A percentile compares a stretch with the other conserved stretches of the same genome.
Evolutionary conservation across 768 basidiomycete species (phyloP).

Genomic region (Mycena venus): DNA sequence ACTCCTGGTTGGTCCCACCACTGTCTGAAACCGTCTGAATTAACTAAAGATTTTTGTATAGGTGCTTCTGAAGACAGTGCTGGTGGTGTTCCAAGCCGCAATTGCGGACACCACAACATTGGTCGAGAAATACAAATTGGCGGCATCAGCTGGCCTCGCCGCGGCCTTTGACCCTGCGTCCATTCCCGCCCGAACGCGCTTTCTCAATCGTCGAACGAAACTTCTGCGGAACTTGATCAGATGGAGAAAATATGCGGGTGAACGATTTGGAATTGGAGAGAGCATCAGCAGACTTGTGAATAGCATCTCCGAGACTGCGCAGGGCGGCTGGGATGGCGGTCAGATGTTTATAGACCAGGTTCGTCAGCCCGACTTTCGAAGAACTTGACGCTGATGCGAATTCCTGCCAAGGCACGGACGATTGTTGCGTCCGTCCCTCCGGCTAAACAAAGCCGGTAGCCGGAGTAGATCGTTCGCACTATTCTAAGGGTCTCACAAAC

Average conservation of each 20-base stretch:
- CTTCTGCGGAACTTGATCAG: constrained; percentile 78
- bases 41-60: constrained; percentile 41
- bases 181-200: constrained; percentile 78
- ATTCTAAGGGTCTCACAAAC: neutral
- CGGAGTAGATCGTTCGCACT: neutral
- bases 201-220: constrained; percentile 76
- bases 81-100: constrained; percentile 65
- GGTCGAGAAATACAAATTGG: constrained; percentile 61
- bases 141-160: constrained; percentile 40
- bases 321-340: constrained; percentile 90
- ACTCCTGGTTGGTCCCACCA: constrained; percentile 64
- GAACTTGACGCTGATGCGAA: constrained; percentile 36
- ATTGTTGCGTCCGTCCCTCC: neutral
- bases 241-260: constrained; percentile 83
- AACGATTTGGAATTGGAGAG: constrained; percentile 66
- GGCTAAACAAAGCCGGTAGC: constrained; percentile 19
- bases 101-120: constrained; percentile 64
- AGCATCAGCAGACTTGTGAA: constrained; percentile 71
- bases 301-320: constrained; percentile 74
- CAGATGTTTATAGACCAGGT: constrained; percentile 29
- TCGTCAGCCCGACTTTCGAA: constrained; percentile 33
- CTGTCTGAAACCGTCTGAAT: constrained; percentile 9
- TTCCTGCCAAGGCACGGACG: constrained; percentile 5
- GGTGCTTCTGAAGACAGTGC: constrained; percentile 70
- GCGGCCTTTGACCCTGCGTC: constrained; percentile 81